These are phyloP conservation scores for Pseudozyma hubeiensis DNA, from an alignment of 1,284 basidiomycete species.

Conservation along the genomic window DNA sequence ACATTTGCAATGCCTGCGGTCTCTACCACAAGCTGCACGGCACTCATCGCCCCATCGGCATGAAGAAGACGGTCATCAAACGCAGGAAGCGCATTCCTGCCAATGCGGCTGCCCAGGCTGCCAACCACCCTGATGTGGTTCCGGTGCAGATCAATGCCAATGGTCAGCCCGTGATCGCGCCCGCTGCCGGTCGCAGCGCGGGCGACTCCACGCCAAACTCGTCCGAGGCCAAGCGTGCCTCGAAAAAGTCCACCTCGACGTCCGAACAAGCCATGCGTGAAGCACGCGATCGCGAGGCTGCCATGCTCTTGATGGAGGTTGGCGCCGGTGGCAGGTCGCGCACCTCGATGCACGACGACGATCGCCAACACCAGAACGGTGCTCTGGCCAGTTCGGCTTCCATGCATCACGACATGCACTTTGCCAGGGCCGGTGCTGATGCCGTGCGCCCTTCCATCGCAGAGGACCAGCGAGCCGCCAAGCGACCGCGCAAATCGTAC, in stretches of 20 bases:
- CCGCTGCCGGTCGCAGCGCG: constrained; percentile 28
- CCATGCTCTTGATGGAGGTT: constrained; percentile 66
- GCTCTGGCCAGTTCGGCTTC: constrained; percentile 19
- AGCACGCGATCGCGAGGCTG: constrained; percentile 63
- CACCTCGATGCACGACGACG: constrained; percentile 29
- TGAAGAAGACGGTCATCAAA: constrained; percentile 99
- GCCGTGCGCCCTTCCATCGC: constrained; percentile 9
- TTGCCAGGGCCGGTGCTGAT: constrained; percentile 19
- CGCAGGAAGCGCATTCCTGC: constrained; percentile 85
- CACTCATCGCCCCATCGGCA: constrained; percentile 93
- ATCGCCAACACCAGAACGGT: constrained; percentile 15
- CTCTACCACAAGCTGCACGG: constrained; percentile 98
- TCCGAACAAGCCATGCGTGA: constrained; percentile 51
- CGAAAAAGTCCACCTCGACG: constrained; percentile 29
- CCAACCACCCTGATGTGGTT: constrained; percentile 38
- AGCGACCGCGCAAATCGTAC: constrained; percentile 41
- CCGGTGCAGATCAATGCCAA: constrained; percentile 47
- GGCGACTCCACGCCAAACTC: constrained; percentile 19
- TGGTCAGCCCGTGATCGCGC: constrained; percentile 45
- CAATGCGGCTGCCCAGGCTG: constrained; percentile 41
- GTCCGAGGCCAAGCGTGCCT: constrained; percentile 22
- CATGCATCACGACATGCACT: constrained; percentile 35
- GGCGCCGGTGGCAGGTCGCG: constrained; percentile 43
- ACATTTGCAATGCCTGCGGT: constrained; percentile 84
- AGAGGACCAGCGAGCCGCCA: constrained; percentile 25